These are phyloP conservation scores for Candida dendrica DNA, from an alignment of 805 yeast species.

Conservation along the genomic window DNA sequence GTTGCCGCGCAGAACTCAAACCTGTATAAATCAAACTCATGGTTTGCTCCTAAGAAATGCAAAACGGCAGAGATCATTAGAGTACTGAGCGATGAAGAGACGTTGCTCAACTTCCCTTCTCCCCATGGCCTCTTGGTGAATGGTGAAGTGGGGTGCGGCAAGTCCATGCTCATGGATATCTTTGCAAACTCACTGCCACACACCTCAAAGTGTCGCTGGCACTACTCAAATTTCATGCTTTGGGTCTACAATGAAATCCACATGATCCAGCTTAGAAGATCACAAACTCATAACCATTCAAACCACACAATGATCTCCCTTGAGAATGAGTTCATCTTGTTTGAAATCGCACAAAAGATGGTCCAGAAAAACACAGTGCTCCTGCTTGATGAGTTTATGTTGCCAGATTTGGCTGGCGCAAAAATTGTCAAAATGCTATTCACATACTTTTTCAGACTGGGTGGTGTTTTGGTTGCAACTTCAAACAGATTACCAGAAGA, in stretches of 20 bases:
- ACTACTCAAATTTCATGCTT: conserved; percentile 60
- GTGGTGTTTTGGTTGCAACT: conserved; percentile 71
- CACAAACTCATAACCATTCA: conserved; percentile 21
- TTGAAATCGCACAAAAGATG: conserved; percentile 63
- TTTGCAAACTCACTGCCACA: conserved; percentile 63
- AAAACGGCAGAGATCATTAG: conserved; percentile 36
- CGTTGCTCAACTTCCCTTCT: conserved; percentile 41
- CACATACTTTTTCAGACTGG: conserved; percentile 62
- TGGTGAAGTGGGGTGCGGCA: conserved; percentile 72
- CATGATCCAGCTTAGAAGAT: conserved; percentile 38
- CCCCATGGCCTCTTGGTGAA: conserved; percentile 60
- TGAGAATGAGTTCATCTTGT: conserved; percentile 58
- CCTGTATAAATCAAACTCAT: conserved; percentile 2
- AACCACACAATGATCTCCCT: conserved; percentile 25
- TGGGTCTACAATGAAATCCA: conserved; percentile 64
- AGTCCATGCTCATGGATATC: conserved; percentile 66
- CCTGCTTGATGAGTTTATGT: conserved; percentile 67
- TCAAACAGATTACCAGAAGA: conserved; percentile 69
- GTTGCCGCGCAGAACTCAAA: conserved; percentile 1
- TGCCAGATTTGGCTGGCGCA: conserved; percentile 71
- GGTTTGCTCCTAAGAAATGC: conserved; percentile 7
- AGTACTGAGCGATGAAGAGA: conserved; percentile 55
- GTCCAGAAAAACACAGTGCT: conserved; percentile 49
- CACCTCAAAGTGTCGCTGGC: conserved; percentile 60
- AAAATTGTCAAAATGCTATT: conserved; percentile 59